phyloP scores from a whole-genome alignment of 2,329 filamentous ascomycete species.

The Coniochaeta ligniaria region DNA sequence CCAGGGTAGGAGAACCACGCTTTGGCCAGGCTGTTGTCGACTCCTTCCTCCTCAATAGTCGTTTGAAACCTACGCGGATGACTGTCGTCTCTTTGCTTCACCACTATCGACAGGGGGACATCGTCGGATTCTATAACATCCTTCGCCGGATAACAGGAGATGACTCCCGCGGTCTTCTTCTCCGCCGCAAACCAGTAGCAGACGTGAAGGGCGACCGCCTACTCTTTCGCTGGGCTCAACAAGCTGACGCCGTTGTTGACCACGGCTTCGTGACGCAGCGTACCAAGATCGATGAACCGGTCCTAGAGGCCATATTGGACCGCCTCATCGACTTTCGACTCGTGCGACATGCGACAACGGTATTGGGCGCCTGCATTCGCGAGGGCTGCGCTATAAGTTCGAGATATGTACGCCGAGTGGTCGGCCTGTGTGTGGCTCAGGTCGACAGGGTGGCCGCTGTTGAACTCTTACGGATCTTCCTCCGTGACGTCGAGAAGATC shows the following conservation, averaged over 20 bases:
- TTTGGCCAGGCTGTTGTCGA: conserved; percentile 47
- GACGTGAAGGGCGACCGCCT: conserved; percentile 19
- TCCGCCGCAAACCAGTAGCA: conserved; percentile 25
- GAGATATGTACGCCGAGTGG: not conserved
- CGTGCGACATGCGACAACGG: conserved; percentile 33
- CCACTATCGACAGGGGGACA: conserved; percentile 37
- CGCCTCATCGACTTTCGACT: conserved; percentile 41
- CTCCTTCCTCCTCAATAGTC: conserved; percentile 37
- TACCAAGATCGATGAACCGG: conserved; percentile 24
- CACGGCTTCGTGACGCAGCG: conserved; percentile 30
- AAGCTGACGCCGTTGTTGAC: conserved; percentile 11
- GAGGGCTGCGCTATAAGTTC: conserved; percentile 23
- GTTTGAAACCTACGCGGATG: conserved; percentile 37
- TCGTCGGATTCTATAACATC: conserved; percentile 34
- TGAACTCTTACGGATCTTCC: conserved; percentile 32
- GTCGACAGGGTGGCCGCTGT: conserved; percentile 39
- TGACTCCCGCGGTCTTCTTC: conserved; percentile 30
- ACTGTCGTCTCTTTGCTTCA: conserved; percentile 42
- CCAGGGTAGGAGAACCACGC: conserved; percentile 37
- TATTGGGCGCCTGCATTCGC: conserved; percentile 32
- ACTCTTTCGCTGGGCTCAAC: conserved; percentile 21
- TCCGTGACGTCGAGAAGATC: not conserved
- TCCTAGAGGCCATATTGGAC: conserved; percentile 38
- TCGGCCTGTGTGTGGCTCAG: conserved; percentile 42
- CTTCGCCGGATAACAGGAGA: conserved; percentile 38